A percentile compares a stretch with the other conserved stretches of the same genome.
Evolutionary conservation across 139 green algal species (phyloP).

Genomic region (Coelastrella sp.): DNA sequence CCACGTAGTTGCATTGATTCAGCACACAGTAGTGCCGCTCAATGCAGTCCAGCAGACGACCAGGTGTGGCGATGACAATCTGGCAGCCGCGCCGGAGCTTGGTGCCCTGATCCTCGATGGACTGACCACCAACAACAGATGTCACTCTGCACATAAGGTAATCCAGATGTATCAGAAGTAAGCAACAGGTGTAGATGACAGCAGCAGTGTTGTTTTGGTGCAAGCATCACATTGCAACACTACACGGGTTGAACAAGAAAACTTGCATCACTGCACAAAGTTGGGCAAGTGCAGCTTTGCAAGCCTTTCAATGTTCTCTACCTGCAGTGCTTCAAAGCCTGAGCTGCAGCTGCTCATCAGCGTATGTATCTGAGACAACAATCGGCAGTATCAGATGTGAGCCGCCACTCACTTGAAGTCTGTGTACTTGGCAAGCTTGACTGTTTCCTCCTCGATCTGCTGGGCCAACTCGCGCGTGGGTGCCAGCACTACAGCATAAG

Average conservation of each 20-base stretch:
- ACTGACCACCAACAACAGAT: slow-evolving; percentile 95
- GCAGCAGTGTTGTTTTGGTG: neutral
- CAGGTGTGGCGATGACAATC: slow-evolving; percentile 98
- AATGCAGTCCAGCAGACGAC: slow-evolving; percentile 96
- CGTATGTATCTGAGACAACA: no score
- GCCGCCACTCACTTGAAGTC: slow-evolving; percentile 25
- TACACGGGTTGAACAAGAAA: neutral
- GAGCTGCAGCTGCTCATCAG: no score
- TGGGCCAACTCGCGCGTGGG: slow-evolving; percentile 95
- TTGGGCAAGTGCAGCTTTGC: neutral
- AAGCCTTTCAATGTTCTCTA: no score
- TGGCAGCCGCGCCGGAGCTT: slow-evolving; percentile 85
- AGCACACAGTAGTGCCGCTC: slow-evolving; percentile 95
- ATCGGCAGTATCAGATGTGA: neutral
- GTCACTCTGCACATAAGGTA: slow-evolving; percentile 77
- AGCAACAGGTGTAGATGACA: neutral
- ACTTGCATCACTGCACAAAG: neutral
- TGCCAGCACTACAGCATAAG: slow-evolving; percentile 96
- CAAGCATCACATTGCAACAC: neutral
- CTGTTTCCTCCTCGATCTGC: slow-evolving; percentile 81
- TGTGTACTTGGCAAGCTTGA: slow-evolving; percentile 68
- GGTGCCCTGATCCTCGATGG: slow-evolving; percentile 95
- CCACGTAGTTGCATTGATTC: slow-evolving; percentile 99
- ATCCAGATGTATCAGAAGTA: neutral
- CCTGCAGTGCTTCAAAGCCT: no score